Conservation (phyloP, 1,139 yeast genomes). For the Geotrichum candidum region DNA sequence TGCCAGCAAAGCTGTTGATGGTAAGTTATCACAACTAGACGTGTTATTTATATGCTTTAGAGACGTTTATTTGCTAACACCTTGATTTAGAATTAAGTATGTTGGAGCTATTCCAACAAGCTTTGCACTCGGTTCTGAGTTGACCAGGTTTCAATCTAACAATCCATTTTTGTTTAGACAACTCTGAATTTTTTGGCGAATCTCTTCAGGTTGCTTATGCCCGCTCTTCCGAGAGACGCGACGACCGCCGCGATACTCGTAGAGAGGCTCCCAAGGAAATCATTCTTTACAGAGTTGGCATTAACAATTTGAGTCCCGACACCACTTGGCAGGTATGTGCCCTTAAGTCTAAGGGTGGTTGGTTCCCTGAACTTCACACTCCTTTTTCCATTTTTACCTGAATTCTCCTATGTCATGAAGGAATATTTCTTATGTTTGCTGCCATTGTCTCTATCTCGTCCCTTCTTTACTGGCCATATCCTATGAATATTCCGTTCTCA, state of each 20-base stretch:
- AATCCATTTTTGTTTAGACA: conserved; percentile 25
- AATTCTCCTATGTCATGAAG: conserved; percentile 1
- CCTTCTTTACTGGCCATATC: conserved; percentile 12
- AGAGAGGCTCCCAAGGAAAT: conserved; percentile 22
- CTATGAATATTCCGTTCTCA: conserved; percentile 1
- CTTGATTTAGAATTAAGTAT: conserved; percentile 7
- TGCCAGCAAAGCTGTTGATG: conserved; percentile 27
- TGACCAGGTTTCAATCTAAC: conserved; percentile 15
- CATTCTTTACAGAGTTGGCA: conserved; percentile 24
- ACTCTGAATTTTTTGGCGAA: conserved; percentile 30
- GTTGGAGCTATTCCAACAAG: neutral
- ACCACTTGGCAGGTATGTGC: conserved; percentile 31
- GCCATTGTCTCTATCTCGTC: conserved; percentile 21
- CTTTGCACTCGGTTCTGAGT: neutral
- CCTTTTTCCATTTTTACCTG: neutral
- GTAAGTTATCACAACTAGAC: conserved; percentile 16
- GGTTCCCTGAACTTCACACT: conserved; percentile 6
- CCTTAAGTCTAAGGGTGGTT: conserved; percentile 10
- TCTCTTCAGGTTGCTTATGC: conserved; percentile 32
- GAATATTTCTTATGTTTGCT: conserved; percentile 20
- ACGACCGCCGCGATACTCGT: conserved; percentile 19
- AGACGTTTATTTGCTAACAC: neutral
- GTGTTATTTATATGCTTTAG: neutral
- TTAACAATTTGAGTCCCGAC: conserved; percentile 26
- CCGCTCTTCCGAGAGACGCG: conserved; percentile 24